Evolutionary conservation across 176 grass and related monocot species (phyloP).

Genomic region (Aegilops bicornis): DNA sequence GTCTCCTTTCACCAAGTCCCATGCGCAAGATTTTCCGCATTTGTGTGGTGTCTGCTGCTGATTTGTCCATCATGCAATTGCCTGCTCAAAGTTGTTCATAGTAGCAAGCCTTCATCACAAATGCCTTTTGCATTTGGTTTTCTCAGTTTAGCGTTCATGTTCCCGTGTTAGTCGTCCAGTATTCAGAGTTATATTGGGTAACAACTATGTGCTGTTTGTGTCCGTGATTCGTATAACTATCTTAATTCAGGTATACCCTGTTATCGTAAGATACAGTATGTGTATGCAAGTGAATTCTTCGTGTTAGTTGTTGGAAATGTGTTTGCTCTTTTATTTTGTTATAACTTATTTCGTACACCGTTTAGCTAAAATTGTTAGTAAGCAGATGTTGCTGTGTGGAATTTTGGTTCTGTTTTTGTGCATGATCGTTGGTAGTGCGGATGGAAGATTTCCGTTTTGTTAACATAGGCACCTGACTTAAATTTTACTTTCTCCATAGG

Average conservation of each 20-base stretch:
- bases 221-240: slow-evolving; percentile 34
- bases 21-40: slow-evolving; percentile 27
- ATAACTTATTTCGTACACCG: background rate
- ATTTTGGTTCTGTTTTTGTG: too few relatives aligned
- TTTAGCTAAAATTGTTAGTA: too few relatives aligned
- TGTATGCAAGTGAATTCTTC: slow-evolving; percentile 3
- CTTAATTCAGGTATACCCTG: slow-evolving; percentile 41
- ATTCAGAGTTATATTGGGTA: slow-evolving; percentile 31
- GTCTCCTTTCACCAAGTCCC: slow-evolving; percentile 1
- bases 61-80: slow-evolving; percentile 31
- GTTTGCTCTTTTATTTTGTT: background rate
- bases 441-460: too few relatives aligned
- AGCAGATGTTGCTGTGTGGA: background rate
- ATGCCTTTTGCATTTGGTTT: slow-evolving; percentile 38
- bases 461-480: too few relatives aligned
- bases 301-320: background rate
- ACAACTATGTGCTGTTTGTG: slow-evolving; percentile 36
- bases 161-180: slow-evolving; percentile 5
- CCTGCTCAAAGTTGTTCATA: slow-evolving; percentile 37
- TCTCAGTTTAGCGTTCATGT: slow-evolving; percentile 37
- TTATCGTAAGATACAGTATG: slow-evolving; percentile 49
- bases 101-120: slow-evolving; percentile 39
- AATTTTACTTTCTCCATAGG: too few relatives aligned
- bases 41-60: slow-evolving; percentile 27
- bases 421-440: too few relatives aligned